Evolutionary conservation across 1,139 yeast species (phyloP), one percentile per base, ranked within the genome.

Genomic region (Scheffersomyces stambukii): DNA sequence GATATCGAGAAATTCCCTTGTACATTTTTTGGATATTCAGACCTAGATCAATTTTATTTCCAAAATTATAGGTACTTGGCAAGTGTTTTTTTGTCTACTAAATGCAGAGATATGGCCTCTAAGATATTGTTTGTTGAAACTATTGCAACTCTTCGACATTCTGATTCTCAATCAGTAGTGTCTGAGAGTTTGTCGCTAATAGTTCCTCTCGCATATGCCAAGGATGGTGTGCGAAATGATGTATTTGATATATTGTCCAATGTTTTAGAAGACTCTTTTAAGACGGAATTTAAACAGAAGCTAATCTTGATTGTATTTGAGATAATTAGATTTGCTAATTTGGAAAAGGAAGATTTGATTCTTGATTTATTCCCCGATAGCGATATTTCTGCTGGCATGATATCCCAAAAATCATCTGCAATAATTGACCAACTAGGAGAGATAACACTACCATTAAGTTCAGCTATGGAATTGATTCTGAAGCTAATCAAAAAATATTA

Each of bases 141-240:
- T 27, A 41, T 54, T 39, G 33, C 48, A 26, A 31, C 37, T 31
- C 33, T 38, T 28, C 41, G 41, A 33, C 28, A 35, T 13, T 12
- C 32, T 11, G 45, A 43, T 10, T 11, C 33, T 1, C 32, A 24
- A 6, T 23, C 55, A 8, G 28, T 70, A 5, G 39, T 64, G 3
- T 35, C 44, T 4, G 61, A 58, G 8, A 47, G 70, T 16, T 41
- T 71, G 16, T 58, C 73, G 1, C 36, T 50, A 12, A 37, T 46
- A 32, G 48, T 75, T 2, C 66, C 80, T 0, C 45, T 76, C 8
- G 57, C 81, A 0, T 75, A 61, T 39, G 47, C 72, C 0, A 50
- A 49, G 9, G 54, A 57, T 15, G 80, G 81, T 0, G 37, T 54
- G 1, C 51, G 70, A 22, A 60, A 60, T 29, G 51, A 52, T 2